Percentiles rank a stretch among this genome's conserved stretches.
phyloP scores from a whole-genome alignment of 495 filamentous ascomycete genomes.

The Aspergillus incahuasiensis region DNA sequence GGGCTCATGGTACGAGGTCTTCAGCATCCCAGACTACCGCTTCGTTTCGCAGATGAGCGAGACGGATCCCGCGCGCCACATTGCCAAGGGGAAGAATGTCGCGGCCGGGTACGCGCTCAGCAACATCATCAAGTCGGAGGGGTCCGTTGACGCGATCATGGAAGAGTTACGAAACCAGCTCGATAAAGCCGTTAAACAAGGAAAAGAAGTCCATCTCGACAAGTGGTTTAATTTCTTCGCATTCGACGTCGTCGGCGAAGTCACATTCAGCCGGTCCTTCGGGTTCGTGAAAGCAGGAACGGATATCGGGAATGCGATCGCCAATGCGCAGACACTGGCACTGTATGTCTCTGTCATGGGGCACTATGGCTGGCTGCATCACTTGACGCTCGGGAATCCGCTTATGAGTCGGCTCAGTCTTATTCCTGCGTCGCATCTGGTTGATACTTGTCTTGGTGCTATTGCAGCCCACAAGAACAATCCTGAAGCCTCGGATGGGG shows the following conservation, averaged over 20 bases:
- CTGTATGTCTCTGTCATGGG: slow-evolving; percentile 32
- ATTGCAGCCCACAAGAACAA: too few species aligned
- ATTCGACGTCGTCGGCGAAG: slow-evolving; percentile 43
- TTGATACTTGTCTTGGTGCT: too few species aligned
- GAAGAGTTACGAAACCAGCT: too few species aligned
- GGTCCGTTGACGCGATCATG: slow-evolving; percentile 25
- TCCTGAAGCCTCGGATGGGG: too few species aligned
- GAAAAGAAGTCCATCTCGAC: slow-evolving; percentile 23
- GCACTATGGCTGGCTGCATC: too few species aligned
- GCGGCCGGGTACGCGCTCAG: slow-evolving; percentile 36
- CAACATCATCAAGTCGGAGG: slow-evolving; percentile 38
- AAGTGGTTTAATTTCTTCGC: slow-evolving; percentile 47
- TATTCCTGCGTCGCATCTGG: too few species aligned
- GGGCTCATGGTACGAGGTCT: slow-evolving; percentile 28
- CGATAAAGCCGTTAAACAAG: background rate
- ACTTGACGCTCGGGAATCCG: too few species aligned
- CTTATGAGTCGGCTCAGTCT: too few species aligned
- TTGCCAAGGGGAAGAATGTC: slow-evolving; percentile 30
- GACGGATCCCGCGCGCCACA: slow-evolving; percentile 30
- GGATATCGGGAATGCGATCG: slow-evolving; percentile 40
- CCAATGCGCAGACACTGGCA: slow-evolving; percentile 33
- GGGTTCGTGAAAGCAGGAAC: slow-evolving; percentile 37
- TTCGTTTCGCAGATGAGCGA: slow-evolving; percentile 44
- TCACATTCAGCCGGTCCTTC: slow-evolving; percentile 37
- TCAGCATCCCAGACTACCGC: slow-evolving; percentile 36